Conservation (phyloP, 2,329 filamentous ascomycete species). For the Talaromyces marneffei region DNA sequence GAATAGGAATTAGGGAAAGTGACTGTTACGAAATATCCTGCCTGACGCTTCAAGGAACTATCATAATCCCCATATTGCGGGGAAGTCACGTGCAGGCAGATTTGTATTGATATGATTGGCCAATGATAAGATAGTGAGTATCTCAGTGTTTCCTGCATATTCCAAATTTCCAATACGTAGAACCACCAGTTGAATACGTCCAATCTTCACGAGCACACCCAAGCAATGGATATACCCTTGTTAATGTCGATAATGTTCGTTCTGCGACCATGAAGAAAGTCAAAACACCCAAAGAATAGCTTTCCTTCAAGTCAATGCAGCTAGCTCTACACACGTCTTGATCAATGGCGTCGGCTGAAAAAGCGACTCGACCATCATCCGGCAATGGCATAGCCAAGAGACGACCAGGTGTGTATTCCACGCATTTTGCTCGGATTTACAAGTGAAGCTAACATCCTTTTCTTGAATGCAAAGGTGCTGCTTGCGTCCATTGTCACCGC, state of each 20-base stretch:
- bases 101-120: not conserved
- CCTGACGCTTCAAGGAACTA: no score
- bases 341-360: slow-evolving; percentile 34
- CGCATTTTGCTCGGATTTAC: not conserved
- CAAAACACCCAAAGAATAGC: not conserved
- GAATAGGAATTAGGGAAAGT: no score
- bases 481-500: slow-evolving; percentile 47
- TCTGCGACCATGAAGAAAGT: not conserved
- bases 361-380: slow-evolving; percentile 27
- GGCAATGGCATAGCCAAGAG: slow-evolving; percentile 35
- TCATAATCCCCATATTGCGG: not conserved
- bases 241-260: not conserved
- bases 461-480: slow-evolving; percentile 27
- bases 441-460: not conserved
- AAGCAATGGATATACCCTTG: not conserved
- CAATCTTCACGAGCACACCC: not conserved
- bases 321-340: slow-evolving; percentile 7
- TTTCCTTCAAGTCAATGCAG: slow-evolving; percentile 11
- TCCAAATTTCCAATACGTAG: no score
- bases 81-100: not conserved
- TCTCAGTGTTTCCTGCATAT: no score
- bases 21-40: no score
- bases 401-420: slow-evolving; percentile 30
- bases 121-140: not conserved
- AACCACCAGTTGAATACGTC: not conserved